Evolutionary conservation across 805 yeast genomes (phyloP), one percentile per base, ranked within the genome.

Genomic region (Myxozyma melibiosi): DNA sequence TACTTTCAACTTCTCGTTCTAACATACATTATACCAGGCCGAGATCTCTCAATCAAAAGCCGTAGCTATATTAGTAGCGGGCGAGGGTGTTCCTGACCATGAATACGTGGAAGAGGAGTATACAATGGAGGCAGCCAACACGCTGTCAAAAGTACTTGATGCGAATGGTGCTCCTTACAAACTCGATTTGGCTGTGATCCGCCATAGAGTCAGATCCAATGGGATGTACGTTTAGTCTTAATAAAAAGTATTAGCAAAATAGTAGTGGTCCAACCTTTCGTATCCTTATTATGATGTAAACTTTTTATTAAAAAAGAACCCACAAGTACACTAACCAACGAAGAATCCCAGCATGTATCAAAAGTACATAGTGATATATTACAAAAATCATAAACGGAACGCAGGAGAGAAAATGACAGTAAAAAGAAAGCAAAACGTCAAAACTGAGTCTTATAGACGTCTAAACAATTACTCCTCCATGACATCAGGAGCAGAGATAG

Each of bases 401-500:
- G 42, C 31, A 31, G 2, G 18, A 20, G 27, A 31, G 25, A 20
- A 24, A 14, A 14, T 27, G 39, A 18, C 27, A 33, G 18, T 9
- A 16, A 34, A 30, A 40, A 14, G 34, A 49, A 40, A 13, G 18
- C 44, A 38, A 34, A 31, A 39, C 22, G 33, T 25, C 30, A 30
- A 2, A 30, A 28, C 22, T 16, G 22, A 18, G 24, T 16, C 20
- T 20, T 37, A 18, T 22, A 20, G 6, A 24, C 11, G n/a, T 20
- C 9, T 31, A 24, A 16, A 33, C 25, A 39, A 34, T 51, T 48
- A 43, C 39, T 55, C 58, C 16, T 50, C 54, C 58, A 54, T 54
- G 38, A 43, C 4, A 16, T 54, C 58, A 8, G 43, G 42, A 69
- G 86, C 80, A 53, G 85, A 84, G 76, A 94, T 80, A 54, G 98